Base-by-base conservation (phyloP, 345 rosid genomes). In the Geranium rotundifolium region DNA sequence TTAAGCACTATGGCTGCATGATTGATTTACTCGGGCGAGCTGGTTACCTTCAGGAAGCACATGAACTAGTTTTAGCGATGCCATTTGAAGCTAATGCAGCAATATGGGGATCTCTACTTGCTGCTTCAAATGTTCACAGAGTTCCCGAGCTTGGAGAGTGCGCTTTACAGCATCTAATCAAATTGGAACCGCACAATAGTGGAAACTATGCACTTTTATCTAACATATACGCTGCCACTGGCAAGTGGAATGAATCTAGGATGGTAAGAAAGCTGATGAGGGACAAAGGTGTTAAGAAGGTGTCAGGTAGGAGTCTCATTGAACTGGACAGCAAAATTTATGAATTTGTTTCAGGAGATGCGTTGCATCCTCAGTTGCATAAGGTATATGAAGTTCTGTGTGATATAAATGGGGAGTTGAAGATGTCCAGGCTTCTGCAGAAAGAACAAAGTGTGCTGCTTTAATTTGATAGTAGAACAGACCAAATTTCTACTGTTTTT, bases 31-130 rank as follows among this genome's bases (percentile, higher is more conserved):
- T 83, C 7, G 89, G 86, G 19, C 86, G 86, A 63, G 88, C 81
- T 34, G 88, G 90, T 52, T 72, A 63, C 56, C 86, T 91, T 49
- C 59, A 54, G 19, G 91, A 85, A 69, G 96, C 96, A 4, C 64
- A 65, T 63, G 68, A 75, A 73, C 71, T 85, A 59, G 52, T 76
- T 31, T 63, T 46, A 58, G 59, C 17, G 23, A 88, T 88, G 95
- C 90, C 97, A 15, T 82, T 78, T 60, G 77, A 82, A 70, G 77
- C 87, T 7, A 86, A 79, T 64, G 88, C 88, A 4, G 82, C 93
- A 55, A 77, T 86, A 66, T 88, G 95, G 91, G 96, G 89, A 49
- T 84, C 95, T 27, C 82, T 88, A 64, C 96, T 88, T 61, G 83
- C 88, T 64, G 82, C 90, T 68, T 76, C 95, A 18, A 76, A 67